These are phyloP conservation scores for Talaromyces sp. DNA, from an alignment of 2,329 filamentous ascomycete genomes.

Conservation along the genomic window DNA sequence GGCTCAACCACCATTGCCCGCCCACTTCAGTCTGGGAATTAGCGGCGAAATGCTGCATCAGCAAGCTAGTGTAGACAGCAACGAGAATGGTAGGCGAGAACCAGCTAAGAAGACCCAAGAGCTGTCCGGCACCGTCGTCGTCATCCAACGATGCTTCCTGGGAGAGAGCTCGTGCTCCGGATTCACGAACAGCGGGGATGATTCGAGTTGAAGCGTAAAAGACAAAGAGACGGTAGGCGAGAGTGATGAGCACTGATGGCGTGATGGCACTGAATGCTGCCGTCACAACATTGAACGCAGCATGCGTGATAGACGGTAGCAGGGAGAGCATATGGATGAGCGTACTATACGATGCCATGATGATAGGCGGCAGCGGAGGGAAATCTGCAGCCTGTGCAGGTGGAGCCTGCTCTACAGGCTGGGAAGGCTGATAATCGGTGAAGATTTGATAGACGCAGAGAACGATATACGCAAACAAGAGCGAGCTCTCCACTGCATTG, in stretches of 20 bases:
- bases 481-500: slow-evolving; percentile 89
- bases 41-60: slow-evolving; percentile 92
- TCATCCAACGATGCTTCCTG: slow-evolving; percentile 84
- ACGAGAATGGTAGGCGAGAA: slow-evolving; percentile 94
- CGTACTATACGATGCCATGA: slow-evolving; percentile 97
- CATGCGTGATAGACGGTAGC: slow-evolving; percentile 77
- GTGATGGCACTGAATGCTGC: slow-evolving; percentile 94
- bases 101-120: slow-evolving; percentile 82
- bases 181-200: slow-evolving; percentile 86
- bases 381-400: slow-evolving; percentile 66
- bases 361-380: slow-evolving; percentile 90
- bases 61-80: slow-evolving; percentile 88
- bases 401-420: slow-evolving; percentile 53
- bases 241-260: slow-evolving; percentile 89
- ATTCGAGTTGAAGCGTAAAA: slow-evolving; percentile 95
- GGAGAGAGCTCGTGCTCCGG: slow-evolving; percentile 75
- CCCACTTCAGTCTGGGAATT: slow-evolving; percentile 57
- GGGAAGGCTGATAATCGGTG: slow-evolving; percentile 88
- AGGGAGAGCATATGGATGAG: slow-evolving; percentile 77
- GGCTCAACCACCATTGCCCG: slow-evolving; percentile 75
- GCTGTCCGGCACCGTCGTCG: slow-evolving; percentile 71
- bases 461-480: slow-evolving; percentile 96
- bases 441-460: slow-evolving; percentile 99
- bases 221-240: slow-evolving; percentile 89
- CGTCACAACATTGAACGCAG: slow-evolving; percentile 77